Conservation (phyloP, 805 yeast genomes). For the Candida multigemmis region DNA sequence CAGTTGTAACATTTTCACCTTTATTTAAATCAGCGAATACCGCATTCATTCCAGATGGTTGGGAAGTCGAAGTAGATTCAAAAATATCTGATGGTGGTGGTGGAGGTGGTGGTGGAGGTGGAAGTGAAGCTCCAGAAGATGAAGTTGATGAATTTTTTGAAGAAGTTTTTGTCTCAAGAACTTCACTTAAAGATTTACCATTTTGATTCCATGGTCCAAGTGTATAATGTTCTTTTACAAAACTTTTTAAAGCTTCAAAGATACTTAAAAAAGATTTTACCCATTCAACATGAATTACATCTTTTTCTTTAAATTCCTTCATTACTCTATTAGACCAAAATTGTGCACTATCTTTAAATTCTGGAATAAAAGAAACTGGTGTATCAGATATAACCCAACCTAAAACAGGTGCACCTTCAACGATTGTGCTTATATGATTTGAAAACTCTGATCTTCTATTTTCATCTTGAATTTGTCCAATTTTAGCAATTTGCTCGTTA, state of each 20-base stretch:
- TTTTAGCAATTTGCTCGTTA: slow-evolving; percentile 47
- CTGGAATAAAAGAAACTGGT: slow-evolving; percentile 70
- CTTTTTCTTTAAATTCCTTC: slow-evolving; percentile 73
- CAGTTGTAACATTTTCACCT: slow-evolving; percentile 79
- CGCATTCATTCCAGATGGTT: slow-evolving; percentile 60
- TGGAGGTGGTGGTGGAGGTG: slow-evolving; percentile 89
- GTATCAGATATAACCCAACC: slow-evolving; percentile 83
- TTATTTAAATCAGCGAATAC: slow-evolving; percentile 85
- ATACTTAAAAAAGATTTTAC: slow-evolving; percentile 55
- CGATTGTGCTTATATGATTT: slow-evolving; percentile 71
- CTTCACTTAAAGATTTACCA: slow-evolving; percentile 51
- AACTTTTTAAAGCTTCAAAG: slow-evolving; percentile 61
- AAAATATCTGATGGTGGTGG: slow-evolving; percentile 68
- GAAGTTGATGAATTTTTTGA: slow-evolving; percentile 1
- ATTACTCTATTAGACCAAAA: slow-evolving; percentile 90
- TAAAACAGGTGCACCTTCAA: slow-evolving; percentile 83
- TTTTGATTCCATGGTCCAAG: slow-evolving; percentile 77
- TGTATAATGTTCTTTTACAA: slow-evolving; percentile 69
- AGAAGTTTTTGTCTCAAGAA: slow-evolving; percentile 26
- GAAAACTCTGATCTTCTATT: slow-evolving; percentile 59
- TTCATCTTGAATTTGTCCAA: slow-evolving; percentile 60
- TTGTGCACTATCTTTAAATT: slow-evolving; percentile 83
- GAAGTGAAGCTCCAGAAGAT: slow-evolving; percentile 42
- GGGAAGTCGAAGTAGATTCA: slow-evolving; percentile 17
- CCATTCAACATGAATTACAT: slow-evolving; percentile 71